These are phyloP conservation scores for Penicillium sp. DNA, from an alignment of 2,329 filamentous ascomycete genomes.

Conservation along the genomic window DNA sequence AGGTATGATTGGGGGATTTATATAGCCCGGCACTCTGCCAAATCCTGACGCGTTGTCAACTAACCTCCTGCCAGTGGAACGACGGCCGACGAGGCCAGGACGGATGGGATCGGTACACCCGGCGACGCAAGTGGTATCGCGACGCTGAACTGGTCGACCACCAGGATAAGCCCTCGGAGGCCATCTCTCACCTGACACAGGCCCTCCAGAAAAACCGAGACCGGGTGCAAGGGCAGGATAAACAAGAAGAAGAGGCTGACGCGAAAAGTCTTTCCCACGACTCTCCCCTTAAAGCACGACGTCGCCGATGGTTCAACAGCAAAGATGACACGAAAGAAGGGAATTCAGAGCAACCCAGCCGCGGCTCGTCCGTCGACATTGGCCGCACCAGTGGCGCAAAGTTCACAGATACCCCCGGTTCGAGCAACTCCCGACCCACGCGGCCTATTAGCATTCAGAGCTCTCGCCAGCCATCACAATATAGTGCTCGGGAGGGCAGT, in stretches of 20 bases:
- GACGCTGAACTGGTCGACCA: constrained; percentile 88
- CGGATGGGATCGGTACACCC: constrained; percentile 90
- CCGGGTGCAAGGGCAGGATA: constrained; percentile 18
- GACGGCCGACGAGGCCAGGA: constrained; percentile 77
- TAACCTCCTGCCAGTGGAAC: constrained; percentile 61
- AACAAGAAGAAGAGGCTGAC: constrained; percentile 24
- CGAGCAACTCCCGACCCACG: constrained; percentile 9
- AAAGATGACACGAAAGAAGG: constrained; percentile 10
- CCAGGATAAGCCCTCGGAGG: constrained; percentile 40
- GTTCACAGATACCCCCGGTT: neutral
- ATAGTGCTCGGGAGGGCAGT: constrained; percentile 23
- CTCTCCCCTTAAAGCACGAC: constrained; percentile 25
- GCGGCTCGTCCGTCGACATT: constrained; percentile 13
- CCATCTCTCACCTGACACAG: constrained; percentile 30
- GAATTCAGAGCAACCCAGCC: constrained; percentile 25
- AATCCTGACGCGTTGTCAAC: neutral
- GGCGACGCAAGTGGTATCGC: constrained; percentile 90
- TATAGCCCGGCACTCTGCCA: too few species aligned
- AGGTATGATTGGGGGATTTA: constrained; percentile 50
- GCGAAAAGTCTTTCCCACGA: constrained; percentile 24
- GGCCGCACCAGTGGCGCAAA: constrained; percentile 16
- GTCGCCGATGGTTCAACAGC: constrained; percentile 36
- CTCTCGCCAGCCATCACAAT: constrained; percentile 24
- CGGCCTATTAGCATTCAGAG: constrained; percentile 28
- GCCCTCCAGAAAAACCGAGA: constrained; percentile 15